A percentile compares a stretch with the other conserved stretches of the same genome.
Conservation (phyloP, 2,329 filamentous ascomycete genomes). For the Colletotrichum sp. region DNA sequence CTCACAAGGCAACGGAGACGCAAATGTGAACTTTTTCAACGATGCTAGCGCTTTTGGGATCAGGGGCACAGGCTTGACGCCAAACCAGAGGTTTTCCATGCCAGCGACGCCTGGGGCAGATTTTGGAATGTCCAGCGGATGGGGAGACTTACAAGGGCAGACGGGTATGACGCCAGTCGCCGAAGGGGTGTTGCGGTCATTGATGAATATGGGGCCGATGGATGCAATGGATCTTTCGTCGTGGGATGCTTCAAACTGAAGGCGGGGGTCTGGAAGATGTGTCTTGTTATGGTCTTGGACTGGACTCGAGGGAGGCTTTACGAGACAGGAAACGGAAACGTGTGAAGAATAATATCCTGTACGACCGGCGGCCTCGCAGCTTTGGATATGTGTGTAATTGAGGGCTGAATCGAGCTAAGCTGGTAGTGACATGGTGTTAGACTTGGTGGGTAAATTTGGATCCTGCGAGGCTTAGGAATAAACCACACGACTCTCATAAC, state of each 20-base stretch:
- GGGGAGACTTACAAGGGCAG: constrained; percentile 47
- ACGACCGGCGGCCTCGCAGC: neutral
- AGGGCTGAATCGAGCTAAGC: neutral
- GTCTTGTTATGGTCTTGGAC: constrained; percentile 3
- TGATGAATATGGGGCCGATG: constrained; percentile 65
- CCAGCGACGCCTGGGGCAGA: constrained; percentile 39
- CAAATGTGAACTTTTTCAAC: constrained; percentile 43
- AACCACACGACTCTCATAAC: neutral
- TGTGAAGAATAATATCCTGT: neutral
- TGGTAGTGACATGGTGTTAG: neutral
- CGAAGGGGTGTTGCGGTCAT: constrained; percentile 60
- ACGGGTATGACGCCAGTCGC: constrained; percentile 59
- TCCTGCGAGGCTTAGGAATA: neutral
- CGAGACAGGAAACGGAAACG: neutral
- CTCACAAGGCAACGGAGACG: constrained; percentile 40
- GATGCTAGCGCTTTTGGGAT: constrained; percentile 44
- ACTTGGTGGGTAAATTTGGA: neutral
- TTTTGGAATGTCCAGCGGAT: constrained; percentile 49
- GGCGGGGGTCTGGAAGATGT: neutral
- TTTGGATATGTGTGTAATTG: neutral
- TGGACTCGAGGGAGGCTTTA: neutral
- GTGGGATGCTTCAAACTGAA: constrained; percentile 44
- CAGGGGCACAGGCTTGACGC: constrained; percentile 34
- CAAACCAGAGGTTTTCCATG: constrained; percentile 37
- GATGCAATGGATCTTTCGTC: constrained; percentile 62